Conservation (phyloP, 2,329 filamentous ascomycete genomes). For the Paraconiothyrium sp. region DNA sequence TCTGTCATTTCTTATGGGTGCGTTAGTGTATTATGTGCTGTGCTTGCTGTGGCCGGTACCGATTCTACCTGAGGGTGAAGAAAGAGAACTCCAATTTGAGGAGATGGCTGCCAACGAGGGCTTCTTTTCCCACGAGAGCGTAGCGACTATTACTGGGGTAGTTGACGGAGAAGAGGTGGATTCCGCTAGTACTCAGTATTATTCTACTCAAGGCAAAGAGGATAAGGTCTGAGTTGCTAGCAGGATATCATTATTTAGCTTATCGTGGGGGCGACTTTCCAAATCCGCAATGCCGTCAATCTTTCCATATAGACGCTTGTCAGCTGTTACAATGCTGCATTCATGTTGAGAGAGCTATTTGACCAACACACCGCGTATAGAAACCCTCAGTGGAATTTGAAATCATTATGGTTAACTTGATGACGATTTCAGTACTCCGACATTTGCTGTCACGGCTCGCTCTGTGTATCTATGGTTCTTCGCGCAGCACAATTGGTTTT, state of each 20-base stretch:
- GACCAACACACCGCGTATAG: background rate
- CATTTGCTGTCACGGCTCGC: too few relatives aligned
- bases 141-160: slow-evolving; percentile 27
- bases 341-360: too few relatives aligned
- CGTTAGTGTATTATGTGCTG: slow-evolving; percentile 23
- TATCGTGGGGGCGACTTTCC: too few relatives aligned
- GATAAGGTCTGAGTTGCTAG: background rate
- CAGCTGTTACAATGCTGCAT: too few relatives aligned
- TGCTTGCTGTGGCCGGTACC: background rate
- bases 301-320: too few relatives aligned
- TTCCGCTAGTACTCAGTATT: slow-evolving; percentile 1
- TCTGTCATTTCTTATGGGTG: slow-evolving; percentile 26
- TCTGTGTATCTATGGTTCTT: background rate
- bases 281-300: too few relatives aligned
- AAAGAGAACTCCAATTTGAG: slow-evolving; percentile 25
- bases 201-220: background rate
- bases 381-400: background rate
- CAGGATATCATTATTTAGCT: too few relatives aligned
- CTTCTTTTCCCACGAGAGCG: slow-evolving; percentile 27
- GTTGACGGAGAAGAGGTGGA: slow-evolving; percentile 26
- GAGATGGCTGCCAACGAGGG: slow-evolving; percentile 27
- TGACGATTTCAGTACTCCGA: too few relatives aligned
- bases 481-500: too few relatives aligned
- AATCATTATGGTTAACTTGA: too few relatives aligned
- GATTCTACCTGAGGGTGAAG: slow-evolving; percentile 19